Evolutionary conservation across 108 stramenopile genomes (phyloP).

Genomic region (Nitzschia putrida): DNA sequence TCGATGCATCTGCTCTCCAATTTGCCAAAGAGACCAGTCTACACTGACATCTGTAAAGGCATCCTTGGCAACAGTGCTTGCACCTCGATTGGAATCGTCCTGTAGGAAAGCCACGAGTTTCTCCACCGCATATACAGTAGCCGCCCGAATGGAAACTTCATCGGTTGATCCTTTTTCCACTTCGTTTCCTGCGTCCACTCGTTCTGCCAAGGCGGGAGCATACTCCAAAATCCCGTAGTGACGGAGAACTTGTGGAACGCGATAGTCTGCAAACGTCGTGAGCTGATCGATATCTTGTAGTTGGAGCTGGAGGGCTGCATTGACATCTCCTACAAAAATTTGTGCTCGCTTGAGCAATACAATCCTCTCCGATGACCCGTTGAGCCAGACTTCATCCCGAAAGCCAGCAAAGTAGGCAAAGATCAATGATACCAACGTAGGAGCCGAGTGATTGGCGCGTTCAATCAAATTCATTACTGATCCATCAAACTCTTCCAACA

Average conservation of each 20-base stretch:
- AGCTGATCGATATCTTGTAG: conserved; percentile 47
- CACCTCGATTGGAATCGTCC: conserved; percentile 3
- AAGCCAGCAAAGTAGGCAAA: conserved; percentile 80
- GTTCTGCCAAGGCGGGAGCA: conserved; percentile 39
- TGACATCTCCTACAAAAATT: conserved; percentile 87
- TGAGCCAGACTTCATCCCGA: conserved; percentile 54
- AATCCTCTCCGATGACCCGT: conserved; percentile 18
- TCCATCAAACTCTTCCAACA: conserved; percentile 56
- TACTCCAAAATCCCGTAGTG: conserved; percentile 73
- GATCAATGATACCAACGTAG: conserved; percentile 59
- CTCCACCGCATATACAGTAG: conserved; percentile 87
- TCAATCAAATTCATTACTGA: conserved; percentile 62
- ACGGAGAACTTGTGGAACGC: conserved; percentile 88
- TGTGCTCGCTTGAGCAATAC: conserved; percentile 91
- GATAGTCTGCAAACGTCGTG: conserved; percentile 93
- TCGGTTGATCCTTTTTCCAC: conserved; percentile 57
- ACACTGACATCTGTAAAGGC: conserved; percentile 75
- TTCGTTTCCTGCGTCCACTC: conserved; percentile 62
- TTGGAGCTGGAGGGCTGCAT: conserved; percentile 64
- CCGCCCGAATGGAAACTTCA: conserved; percentile 87
- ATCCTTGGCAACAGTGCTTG: neutral
- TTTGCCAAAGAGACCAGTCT: conserved; percentile 90
- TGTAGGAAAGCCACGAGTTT: conserved; percentile 63
- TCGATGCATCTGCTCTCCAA: conserved; percentile 71
- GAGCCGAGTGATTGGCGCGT: conserved; percentile 55